Percentiles rank a stretch among this genome's conserved stretches.
Evolutionary conservation across 768 basidiomycete species (phyloP).

Genomic region (Termitomyces sp.): DNA sequence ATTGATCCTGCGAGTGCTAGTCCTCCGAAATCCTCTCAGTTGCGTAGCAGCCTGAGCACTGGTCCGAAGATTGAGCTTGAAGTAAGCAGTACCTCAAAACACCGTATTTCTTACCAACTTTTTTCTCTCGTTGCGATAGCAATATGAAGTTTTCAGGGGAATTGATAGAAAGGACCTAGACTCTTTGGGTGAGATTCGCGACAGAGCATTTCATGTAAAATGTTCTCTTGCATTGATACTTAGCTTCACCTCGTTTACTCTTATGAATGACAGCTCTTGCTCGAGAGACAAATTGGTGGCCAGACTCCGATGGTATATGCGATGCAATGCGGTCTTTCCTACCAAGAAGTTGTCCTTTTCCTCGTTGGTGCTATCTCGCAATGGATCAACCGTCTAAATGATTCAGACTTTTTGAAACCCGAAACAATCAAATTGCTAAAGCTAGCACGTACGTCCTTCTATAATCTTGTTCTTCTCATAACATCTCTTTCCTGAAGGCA

Average conservation of each 20-base stretch:
- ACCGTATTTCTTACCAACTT: background rate
- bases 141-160: constrained; percentile 69
- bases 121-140: constrained; percentile 20
- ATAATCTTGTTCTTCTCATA: background rate
- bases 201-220: constrained; percentile 70
- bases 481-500: constrained; percentile 28
- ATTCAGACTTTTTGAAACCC: constrained; percentile 66
- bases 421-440: constrained; percentile 71
- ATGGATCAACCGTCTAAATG: constrained; percentile 85
- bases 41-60: background rate
- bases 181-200: constrained; percentile 78
- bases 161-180: constrained; percentile 81
- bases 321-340: constrained; percentile 68
- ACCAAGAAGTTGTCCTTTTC: constrained; percentile 81
- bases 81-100: constrained; percentile 23
- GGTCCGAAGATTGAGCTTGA: constrained; percentile 46
- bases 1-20: constrained; percentile 1
- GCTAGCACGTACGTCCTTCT: constrained; percentile 56
- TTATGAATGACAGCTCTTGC: constrained; percentile 47
- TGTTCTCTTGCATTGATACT: background rate
- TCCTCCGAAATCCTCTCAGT: constrained; percentile 10
- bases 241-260: background rate
- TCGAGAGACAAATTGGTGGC: constrained; percentile 71
- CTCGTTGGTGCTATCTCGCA: constrained; percentile 88
- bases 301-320: constrained; percentile 89